Conservation (phyloP, 202 grass and related monocot genomes). For the Schoenoplectus tabernaemontani region DNA sequence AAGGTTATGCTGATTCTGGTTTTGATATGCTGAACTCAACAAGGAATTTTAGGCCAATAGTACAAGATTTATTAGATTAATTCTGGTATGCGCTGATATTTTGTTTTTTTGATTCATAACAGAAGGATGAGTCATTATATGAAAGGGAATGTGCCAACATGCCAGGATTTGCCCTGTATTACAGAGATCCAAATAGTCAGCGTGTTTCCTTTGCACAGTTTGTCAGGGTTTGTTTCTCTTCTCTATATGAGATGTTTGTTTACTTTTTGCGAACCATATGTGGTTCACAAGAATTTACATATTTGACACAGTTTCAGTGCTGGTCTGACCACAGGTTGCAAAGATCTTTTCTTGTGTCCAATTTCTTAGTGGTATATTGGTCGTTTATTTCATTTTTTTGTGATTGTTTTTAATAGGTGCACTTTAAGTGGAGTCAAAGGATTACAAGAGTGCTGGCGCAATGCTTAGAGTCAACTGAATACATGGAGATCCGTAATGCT, state of each 20-base stretch:
- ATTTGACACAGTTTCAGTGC: not conserved
- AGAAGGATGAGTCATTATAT: conserved; percentile 96
- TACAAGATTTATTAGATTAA: not conserved
- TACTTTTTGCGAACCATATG: conserved; percentile 2
- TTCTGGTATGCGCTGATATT: not conserved
- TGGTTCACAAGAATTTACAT: not conserved
- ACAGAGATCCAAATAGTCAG: conserved; percentile 81
- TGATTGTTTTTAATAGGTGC: conserved; percentile 47
- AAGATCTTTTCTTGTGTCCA: not conserved
- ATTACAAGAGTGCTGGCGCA: conserved; percentile 83
- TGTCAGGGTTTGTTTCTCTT: conserved; percentile 55
- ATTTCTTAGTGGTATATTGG: not conserved
- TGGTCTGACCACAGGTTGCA: not conserved
- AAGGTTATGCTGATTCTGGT: not conserved
- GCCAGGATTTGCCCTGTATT: conserved; percentile 85
- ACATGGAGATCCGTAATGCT: conserved; percentile 96
- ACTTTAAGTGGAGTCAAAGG: conserved; percentile 92
- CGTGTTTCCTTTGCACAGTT: conserved; percentile 77
- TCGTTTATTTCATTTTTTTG: not conserved
- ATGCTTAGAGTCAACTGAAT: conserved; percentile 97
- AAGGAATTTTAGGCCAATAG: not conserved
- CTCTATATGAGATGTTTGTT: conserved; percentile 17
- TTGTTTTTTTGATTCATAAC: conserved; percentile 29
- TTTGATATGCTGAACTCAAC: not conserved
- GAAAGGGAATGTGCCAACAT: conserved; percentile 95